Base-by-base conservation (phyloP, 106 monocot genomes). In the Agapanthus africanus region DNA sequence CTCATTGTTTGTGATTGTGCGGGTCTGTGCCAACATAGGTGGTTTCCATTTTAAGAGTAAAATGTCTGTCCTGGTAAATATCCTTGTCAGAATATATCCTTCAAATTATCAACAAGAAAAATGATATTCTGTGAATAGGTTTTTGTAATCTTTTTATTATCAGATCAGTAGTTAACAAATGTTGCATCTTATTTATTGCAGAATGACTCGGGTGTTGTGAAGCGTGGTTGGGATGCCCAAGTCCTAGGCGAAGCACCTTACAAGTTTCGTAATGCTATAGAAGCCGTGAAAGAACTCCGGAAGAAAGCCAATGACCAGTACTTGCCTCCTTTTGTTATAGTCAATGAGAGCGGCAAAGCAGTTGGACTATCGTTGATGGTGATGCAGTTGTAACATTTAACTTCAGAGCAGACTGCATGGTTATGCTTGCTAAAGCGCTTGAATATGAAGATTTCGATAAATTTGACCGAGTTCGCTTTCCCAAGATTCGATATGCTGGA, bases 201-300 rank as follows among this genome's bases (percentile, higher is more conserved):
- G 95, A 95, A 95, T 70, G 95, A 95, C 51, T 95, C 91, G 95
- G 72, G 64, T 31, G 95, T 95, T 25, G 88, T 95, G 40, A 95
- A 95, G 52, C 91, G 95, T 66, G 95, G 95, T 23, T 95, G 95
- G 91, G 88, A 95, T 82, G 91, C 95, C 52, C 95, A 95, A 40
- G 91, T 95, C 72, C 95, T 95, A 79, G 95, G 95, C 70, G 86
- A 91, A 77, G 95, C 95, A 62, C 95, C 95, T 32, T 70, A 88
- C 84, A 85, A 91, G 46, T 95, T 95, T 54, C 68, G 38, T 34
- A 84, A 66, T 76, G 88, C 91, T 62, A 65, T 95, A 38, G 91
- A 91, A 78, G 95, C 95, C 59, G 91, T 95, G 37, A 95, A 91
- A 76, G 83, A 77, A 33, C 74, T 95, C 25, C 88, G 95, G 54